Conservation (phyloP, 2,329 filamentous ascomycete species). For the Fusarium devonianum region DNA sequence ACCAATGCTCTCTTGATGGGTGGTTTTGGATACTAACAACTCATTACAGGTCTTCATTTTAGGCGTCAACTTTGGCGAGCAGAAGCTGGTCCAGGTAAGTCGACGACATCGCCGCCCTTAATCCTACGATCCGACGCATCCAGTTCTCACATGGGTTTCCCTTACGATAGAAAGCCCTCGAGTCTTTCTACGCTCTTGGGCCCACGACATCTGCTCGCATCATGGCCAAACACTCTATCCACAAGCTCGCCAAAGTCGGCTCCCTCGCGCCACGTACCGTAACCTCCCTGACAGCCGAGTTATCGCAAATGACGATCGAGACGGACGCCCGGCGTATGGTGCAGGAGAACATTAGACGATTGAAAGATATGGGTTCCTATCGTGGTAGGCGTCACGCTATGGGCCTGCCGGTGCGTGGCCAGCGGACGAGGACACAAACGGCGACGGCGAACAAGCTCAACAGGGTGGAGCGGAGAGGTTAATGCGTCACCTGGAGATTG, state of each 20-base stretch:
- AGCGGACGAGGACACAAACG: constrained; percentile 81
- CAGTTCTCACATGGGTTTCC: constrained; percentile 20
- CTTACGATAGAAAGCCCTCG: constrained; percentile 69
- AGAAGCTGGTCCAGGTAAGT: constrained; percentile 80
- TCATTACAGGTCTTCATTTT: constrained; percentile 77
- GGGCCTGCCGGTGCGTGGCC: constrained; percentile 88
- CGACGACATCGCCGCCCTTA: neutral
- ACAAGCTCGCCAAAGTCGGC: constrained; percentile 81
- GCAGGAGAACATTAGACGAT: constrained; percentile 81
- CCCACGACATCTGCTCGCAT: constrained; percentile 73
- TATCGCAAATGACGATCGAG: constrained; percentile 93
- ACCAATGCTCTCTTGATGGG: neutral
- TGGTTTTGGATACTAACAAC: neutral
- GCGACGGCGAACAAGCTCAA: constrained; percentile 69
- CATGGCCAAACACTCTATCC: constrained; percentile 88
- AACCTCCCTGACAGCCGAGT: constrained; percentile 81
- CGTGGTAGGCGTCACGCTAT: constrained; percentile 91
- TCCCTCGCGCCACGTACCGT: constrained; percentile 77
- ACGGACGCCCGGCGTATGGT: constrained; percentile 82
- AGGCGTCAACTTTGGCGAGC: constrained; percentile 85
- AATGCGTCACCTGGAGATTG: constrained; percentile 6
- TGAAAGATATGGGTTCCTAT: constrained; percentile 92
- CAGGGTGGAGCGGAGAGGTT: constrained; percentile 54
- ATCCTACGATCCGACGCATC: neutral
- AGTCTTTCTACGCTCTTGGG: constrained; percentile 87